phyloP scores from a whole-genome alignment of 2,329 filamentous ascomycete species.

The Diaporthe sp. region DNA sequence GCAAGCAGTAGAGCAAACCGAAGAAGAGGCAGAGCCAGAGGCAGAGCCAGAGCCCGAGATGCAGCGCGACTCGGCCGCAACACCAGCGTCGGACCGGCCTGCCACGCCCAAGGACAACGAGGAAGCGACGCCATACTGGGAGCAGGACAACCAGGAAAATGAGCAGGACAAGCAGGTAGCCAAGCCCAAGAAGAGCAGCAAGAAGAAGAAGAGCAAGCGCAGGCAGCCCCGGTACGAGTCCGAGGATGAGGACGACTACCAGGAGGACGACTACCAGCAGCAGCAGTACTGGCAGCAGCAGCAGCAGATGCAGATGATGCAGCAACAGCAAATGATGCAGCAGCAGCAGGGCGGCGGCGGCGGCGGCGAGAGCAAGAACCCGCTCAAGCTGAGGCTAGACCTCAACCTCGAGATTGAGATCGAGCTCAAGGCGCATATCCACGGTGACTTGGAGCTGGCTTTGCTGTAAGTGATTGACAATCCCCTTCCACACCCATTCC shows the following conservation, averaged over 20 bases:
- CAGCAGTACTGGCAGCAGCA: constrained; percentile 44
- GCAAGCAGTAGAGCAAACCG: constrained; percentile 43
- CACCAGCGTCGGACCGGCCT: constrained; percentile 48
- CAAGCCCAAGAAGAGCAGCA: constrained; percentile 44
- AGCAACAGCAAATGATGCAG: constrained; percentile 49
- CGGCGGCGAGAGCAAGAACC: constrained; percentile 65
- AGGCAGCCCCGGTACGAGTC: constrained; percentile 36
- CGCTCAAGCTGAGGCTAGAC: constrained; percentile 78
- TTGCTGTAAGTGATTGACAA: constrained; percentile 69
- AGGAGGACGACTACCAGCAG: constrained; percentile 44
- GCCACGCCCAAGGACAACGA: constrained; percentile 51
- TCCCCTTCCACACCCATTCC: constrained; percentile 10
- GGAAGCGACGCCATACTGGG: constrained; percentile 48
- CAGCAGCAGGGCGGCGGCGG: constrained; percentile 51
- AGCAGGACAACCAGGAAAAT: constrained; percentile 44
- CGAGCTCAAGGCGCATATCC: constrained; percentile 83
- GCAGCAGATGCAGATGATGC: constrained; percentile 47
- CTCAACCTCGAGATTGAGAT: constrained; percentile 86
- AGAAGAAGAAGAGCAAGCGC: constrained; percentile 41
- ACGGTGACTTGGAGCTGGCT: constrained; percentile 81
- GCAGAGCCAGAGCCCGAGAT: constrained; percentile 73
- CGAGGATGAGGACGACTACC: constrained; percentile 41
- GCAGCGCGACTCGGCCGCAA: constrained; percentile 66
- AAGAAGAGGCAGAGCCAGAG: constrained; percentile 54
- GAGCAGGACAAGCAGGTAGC: constrained; percentile 47